Evolutionary conservation across 106 monocot species (phyloP).

Genomic region (Apostasia ramifera): DNA sequence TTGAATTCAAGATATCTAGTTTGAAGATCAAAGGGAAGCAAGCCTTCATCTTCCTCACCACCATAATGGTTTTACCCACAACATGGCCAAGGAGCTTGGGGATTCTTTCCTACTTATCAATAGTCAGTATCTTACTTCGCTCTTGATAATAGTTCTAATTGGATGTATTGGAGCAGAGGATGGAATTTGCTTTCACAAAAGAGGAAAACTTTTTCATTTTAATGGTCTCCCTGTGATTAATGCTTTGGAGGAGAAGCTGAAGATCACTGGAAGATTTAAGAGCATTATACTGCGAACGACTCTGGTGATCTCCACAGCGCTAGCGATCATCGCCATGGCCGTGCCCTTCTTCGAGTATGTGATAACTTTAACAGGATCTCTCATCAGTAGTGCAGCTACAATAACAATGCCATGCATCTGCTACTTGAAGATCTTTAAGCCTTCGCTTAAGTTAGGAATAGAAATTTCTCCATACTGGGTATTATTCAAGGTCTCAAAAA

Average conservation of each 20-base stretch:
- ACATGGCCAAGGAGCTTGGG: conserved; percentile 2
- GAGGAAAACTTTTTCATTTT: neutral
- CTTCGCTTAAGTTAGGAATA: neutral
- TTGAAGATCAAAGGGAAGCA: neutral
- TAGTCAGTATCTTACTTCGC: neutral
- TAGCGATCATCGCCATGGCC: neutral
- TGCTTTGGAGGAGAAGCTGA: neutral
- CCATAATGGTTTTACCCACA: neutral
- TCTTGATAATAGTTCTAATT: neutral
- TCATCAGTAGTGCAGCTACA: neutral
- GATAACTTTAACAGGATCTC: neutral
- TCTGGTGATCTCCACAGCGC: neutral
- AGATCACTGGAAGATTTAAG: neutral
- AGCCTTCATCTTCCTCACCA: neutral
- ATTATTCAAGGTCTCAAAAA: too few relatives aligned
- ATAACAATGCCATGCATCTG: conserved; percentile 1
- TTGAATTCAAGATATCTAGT: neutral
- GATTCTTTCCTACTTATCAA: neutral
- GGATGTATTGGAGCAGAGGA: neutral
- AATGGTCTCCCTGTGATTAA: neutral
- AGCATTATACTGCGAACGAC: neutral
- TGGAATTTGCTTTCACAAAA: neutral
- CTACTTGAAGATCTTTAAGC: neutral
- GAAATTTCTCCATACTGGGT: neutral
- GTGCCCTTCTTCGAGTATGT: neutral